Conservation (phyloP, 176 grass and related monocot species). For the Oryza officinalis region DNA sequence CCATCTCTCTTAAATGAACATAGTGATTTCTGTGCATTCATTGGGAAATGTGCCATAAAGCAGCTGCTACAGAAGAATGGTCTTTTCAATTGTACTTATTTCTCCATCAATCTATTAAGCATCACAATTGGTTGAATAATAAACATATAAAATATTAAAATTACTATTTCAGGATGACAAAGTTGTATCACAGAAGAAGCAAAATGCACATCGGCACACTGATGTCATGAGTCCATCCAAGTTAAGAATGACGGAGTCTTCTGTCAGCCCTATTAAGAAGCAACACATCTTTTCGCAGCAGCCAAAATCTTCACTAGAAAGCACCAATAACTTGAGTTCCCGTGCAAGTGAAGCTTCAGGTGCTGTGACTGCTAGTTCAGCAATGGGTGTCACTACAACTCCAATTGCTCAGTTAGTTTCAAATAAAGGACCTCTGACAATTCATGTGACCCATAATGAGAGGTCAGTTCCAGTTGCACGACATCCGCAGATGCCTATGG, state of each 20-base stretch:
- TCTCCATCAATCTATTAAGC: slow-evolving; percentile 1
- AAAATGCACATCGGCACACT: slow-evolving; percentile 51
- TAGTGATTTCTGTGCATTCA: slow-evolving; percentile 13
- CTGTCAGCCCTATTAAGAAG: slow-evolving; percentile 59
- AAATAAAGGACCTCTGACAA: slow-evolving; percentile 47
- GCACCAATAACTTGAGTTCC: slow-evolving; percentile 23
- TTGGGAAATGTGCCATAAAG: not conserved
- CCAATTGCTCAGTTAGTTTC: slow-evolving; percentile 31
- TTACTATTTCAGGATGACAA: slow-evolving; percentile 75
- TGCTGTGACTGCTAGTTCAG: slow-evolving; percentile 33
- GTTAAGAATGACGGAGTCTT: slow-evolving; percentile 54
- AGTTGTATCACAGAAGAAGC: slow-evolving; percentile 51
- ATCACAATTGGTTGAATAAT: slow-evolving; percentile 19
- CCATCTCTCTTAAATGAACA: slow-evolving; percentile 18
- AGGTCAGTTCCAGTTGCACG: slow-evolving; percentile 40
- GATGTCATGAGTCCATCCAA: slow-evolving; percentile 51
- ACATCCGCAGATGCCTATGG: slow-evolving; percentile 27
- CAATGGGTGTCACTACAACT: slow-evolving; percentile 3
- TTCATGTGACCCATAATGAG: slow-evolving; percentile 27
- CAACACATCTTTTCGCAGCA: slow-evolving; percentile 43
- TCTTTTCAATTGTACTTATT: slow-evolving; percentile 16
- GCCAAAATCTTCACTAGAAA: slow-evolving; percentile 57
- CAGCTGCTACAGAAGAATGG: not conserved
- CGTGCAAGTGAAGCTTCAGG: slow-evolving; percentile 34
- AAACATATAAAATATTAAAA: slow-evolving; percentile 33